A percentile compares a stretch with the other conserved stretches of the same genome.
Evolutionary conservation across 768 basidiomycete genomes (phyloP).

Genomic region (Kwoniella dendrophila): DNA sequence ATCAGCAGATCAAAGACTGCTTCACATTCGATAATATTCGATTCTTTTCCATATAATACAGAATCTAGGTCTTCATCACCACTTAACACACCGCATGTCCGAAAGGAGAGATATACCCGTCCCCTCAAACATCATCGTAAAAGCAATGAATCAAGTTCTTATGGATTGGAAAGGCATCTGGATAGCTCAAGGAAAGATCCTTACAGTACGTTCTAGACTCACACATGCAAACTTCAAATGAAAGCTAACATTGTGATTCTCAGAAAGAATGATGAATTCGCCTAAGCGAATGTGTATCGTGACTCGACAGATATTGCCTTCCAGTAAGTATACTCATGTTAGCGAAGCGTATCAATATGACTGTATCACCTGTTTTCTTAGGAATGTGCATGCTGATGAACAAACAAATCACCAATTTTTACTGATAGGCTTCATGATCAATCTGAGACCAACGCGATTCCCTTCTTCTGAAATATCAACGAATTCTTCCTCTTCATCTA

Average conservation of each 20-base stretch:
- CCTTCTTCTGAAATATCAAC: slow-evolving; percentile 9
- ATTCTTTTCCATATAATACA: slow-evolving; percentile 8
- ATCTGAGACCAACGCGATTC: slow-evolving; percentile 15
- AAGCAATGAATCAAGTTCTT: no score
- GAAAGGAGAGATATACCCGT: background rate
- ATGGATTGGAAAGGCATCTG: no score
- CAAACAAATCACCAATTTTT: background rate
- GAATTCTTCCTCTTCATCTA: background rate
- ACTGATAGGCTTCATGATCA: slow-evolving; percentile 14
- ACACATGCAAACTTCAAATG: background rate
- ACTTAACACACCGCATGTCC: no score
- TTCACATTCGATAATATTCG: slow-evolving; percentile 18
- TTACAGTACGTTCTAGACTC: slow-evolving; percentile 4
- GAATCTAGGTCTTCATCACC: background rate
- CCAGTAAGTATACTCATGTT: slow-evolving; percentile 5
- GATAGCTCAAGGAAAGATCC: slow-evolving; percentile 6
- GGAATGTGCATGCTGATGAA: background rate
- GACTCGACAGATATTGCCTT: slow-evolving; percentile 17
- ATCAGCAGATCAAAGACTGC: no score
- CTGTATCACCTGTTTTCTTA: no score
- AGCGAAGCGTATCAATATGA: background rate
- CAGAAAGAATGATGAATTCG: slow-evolving; percentile 8
- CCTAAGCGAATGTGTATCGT: slow-evolving; percentile 17
- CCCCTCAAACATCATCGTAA: slow-evolving; percentile 8
- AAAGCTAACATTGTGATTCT: background rate